Base-by-base conservation (phyloP, 2,329 filamentous ascomycete species). In the Hortaea werneckii region DNA sequence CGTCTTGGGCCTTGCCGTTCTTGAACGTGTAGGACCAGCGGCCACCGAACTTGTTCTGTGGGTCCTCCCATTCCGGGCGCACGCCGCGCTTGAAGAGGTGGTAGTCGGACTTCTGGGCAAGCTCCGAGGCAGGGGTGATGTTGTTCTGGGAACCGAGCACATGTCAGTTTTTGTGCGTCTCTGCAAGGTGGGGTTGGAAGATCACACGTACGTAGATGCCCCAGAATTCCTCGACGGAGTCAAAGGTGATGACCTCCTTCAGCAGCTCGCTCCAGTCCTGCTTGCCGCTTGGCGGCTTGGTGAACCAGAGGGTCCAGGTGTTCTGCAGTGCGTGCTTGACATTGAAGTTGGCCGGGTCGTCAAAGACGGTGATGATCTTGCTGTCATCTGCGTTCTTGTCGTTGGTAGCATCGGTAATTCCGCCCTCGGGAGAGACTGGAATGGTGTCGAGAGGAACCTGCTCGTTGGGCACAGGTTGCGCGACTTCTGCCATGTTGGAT, bases 21-120 rank as follows among this genome's bases (percentile, higher is more conserved):
- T 94, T 94, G 82, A 95, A 95, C 62, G 87, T 84, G 73, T 94
- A 96, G 27, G 90, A 89, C 92, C 92, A 98, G 72, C 95, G 95
- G 71, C 92, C 92, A 59, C 92, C 92, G 67, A 96, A 88, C 79
- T 96, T 98, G 76, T 98, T 98, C 74, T 96, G 88, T 27, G 80
- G 77, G 66, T 98, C 92, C 70, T 98, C 92, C 92, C 92, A 98
- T 72, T 98, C 94, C 32, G 92, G 92, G 54, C 92, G 87, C 52
- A 98, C 87, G 55, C 89, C 89, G 60, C 83, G 84, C 77, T 98
- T 98, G 84, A 98, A 98, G 39, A 98, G 85, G 65, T 98, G 94
- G 73, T 98, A 98, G 69, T 98, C 92, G 64, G 92, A 95, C 76
- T 98, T 98, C 64, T 94, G 82, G 39, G 89, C 87, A 38, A 98